Conservation (phyloP, 495 filamentous ascomycete species). For the Hypoxylon lenormandii region DNA sequence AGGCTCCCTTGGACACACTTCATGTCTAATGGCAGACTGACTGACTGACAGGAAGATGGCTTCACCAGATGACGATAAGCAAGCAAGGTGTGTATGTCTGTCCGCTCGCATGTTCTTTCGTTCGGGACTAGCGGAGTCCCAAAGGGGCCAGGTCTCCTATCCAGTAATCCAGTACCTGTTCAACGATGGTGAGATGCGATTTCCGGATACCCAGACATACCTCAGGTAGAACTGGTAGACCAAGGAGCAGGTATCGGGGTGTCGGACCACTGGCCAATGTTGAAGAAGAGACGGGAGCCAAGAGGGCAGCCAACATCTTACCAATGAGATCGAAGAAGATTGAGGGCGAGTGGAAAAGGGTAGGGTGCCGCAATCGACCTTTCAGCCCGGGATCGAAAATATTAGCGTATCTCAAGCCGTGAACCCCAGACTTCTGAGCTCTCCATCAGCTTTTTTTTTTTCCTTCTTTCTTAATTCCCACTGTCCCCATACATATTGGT, state of each 20-base stretch:
- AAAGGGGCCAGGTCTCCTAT: conserved; percentile 30
- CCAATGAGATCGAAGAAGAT: conserved; percentile 40
- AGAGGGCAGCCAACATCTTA: conserved; percentile 33
- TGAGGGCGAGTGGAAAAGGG: conserved; percentile 19
- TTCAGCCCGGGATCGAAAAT: conserved; percentile 50
- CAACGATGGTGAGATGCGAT: conserved; percentile 29
- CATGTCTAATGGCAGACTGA: conserved; percentile 14
- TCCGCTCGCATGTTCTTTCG: conserved; percentile 15
- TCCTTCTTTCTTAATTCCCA: conserved; percentile 31
- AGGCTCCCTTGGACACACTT: conserved; percentile 16
- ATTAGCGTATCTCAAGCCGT: conserved; percentile 41
- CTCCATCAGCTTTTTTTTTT: conserved; percentile 36
- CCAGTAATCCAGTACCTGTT: conserved; percentile 5
- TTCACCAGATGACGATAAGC: conserved; percentile 20
- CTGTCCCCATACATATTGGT: conserved; percentile 36
- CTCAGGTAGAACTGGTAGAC: conserved; percentile 26
- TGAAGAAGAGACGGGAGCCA: conserved; percentile 38
- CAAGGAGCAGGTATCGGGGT: conserved; percentile 28
- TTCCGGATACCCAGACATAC: not conserved
- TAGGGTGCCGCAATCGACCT: conserved; percentile 51
- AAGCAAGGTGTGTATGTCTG: conserved; percentile 11
- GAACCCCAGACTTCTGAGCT: conserved; percentile 43
- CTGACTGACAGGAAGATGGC: conserved; percentile 14
- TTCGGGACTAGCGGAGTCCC: conserved; percentile 13
- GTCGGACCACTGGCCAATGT: conserved; percentile 42